phyloP scores from a whole-genome alignment of 1,139 yeast genomes.

The Blastobotrys ciferrii region DNA sequence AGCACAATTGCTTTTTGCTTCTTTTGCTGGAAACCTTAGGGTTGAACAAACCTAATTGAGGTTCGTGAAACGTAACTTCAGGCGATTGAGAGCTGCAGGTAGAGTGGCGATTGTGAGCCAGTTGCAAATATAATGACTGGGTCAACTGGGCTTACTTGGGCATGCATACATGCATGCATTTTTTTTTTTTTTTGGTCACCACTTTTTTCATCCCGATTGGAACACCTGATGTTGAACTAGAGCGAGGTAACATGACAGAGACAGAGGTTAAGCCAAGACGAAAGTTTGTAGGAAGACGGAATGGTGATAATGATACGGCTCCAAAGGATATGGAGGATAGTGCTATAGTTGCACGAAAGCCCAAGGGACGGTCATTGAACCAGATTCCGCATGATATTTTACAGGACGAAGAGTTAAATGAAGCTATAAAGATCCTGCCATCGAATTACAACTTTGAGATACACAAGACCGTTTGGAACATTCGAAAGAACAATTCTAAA shows the following conservation, averaged over 20 bases:
- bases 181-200: background rate
- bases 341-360: slow-evolving; percentile 32
- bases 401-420: slow-evolving; percentile 73
- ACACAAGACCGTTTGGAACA: slow-evolving; percentile 94
- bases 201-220: background rate
- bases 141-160: no score
- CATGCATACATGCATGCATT: no score
- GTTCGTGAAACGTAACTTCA: no score
- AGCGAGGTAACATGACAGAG: slow-evolving; percentile 6
- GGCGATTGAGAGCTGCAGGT: no score
- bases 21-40: no score
- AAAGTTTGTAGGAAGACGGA: slow-evolving; percentile 46
- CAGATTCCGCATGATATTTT: slow-evolving; percentile 90
- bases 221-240: background rate
- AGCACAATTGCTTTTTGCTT: no score
- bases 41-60: no score
- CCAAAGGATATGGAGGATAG: slow-evolving; percentile 19
- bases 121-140: no score
- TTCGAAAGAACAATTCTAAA: slow-evolving; percentile 66
- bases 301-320: slow-evolving; percentile 15
- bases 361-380: slow-evolving; percentile 55
- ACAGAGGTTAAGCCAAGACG: slow-evolving; percentile 39
- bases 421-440: slow-evolving; percentile 78
- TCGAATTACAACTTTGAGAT: slow-evolving; percentile 92
- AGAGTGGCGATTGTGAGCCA: no score